phyloP scores from a whole-genome alignment of 257 asterid species.

The Salvia miltiorrhiza region DNA sequence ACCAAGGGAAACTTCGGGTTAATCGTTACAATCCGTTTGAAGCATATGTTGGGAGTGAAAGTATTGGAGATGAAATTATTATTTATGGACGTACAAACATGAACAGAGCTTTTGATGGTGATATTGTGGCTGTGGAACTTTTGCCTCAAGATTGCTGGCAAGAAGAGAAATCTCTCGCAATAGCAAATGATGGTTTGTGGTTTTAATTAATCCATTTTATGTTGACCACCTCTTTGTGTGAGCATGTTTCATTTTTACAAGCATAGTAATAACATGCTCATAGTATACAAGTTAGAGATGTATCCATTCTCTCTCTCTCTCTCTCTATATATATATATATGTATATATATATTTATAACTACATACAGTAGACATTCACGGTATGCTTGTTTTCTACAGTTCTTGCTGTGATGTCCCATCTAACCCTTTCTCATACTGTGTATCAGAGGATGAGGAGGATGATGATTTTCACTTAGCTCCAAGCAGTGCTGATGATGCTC shows the following conservation, averaged over 20 bases:
- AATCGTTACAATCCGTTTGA: constrained; percentile 95
- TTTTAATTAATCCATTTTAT: not conserved
- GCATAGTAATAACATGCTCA: not conserved
- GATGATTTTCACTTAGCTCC: constrained; percentile 95
- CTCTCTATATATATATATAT: not conserved
- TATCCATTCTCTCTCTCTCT: not conserved
- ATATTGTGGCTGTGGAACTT: constrained; percentile 90
- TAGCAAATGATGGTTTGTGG: constrained; percentile 77
- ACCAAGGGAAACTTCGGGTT: constrained; percentile 97
- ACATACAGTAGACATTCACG: not conserved
- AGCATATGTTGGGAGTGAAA: constrained; percentile 99
- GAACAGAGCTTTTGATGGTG: constrained; percentile 99
- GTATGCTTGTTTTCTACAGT: not conserved
- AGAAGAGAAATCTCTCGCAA: constrained; percentile 69
- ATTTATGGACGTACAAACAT: constrained; percentile 82
- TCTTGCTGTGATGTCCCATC: constrained; percentile 10
- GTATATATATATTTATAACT: too few relatives aligned
- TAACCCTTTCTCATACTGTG: constrained; percentile 16
- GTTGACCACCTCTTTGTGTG: not conserved
- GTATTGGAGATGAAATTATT: constrained; percentile 94
- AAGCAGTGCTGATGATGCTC: constrained; percentile 92
- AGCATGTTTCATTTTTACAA: not conserved
- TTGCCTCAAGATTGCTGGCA: constrained; percentile 90
- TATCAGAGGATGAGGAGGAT: constrained; percentile 65
- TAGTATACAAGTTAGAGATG: not conserved